Percentiles rank a stretch among this genome's conserved stretches.
phyloP scores from a whole-genome alignment of 2,329 filamentous ascomycete species.

The Paecilomyces niveus region DNA sequence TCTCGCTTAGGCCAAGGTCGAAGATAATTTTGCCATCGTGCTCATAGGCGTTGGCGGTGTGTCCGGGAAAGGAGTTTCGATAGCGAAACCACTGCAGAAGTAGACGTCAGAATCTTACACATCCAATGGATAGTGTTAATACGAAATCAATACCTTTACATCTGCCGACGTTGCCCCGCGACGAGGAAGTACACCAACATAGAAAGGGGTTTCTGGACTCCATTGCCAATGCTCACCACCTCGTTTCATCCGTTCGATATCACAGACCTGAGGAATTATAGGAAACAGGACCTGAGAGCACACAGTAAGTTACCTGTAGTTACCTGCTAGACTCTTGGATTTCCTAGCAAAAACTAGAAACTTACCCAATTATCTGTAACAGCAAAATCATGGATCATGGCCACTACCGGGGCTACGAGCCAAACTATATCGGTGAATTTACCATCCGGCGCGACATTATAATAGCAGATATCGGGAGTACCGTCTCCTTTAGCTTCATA shows the following conservation, averaged over 20 bases:
- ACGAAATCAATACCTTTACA: constrained; percentile 15
- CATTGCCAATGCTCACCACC: constrained; percentile 38
- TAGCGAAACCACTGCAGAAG: constrained; percentile 31
- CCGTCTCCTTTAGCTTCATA: constrained; percentile 39
- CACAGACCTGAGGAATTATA: constrained; percentile 27
- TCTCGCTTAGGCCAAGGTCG: constrained; percentile 29
- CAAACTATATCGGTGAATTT: constrained; percentile 25
- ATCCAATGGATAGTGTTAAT: background rate
- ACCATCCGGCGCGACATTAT: constrained; percentile 20
- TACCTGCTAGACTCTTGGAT: background rate
- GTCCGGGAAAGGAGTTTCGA: constrained; percentile 28
- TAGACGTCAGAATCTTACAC: background rate
- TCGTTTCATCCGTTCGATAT: constrained; percentile 30
- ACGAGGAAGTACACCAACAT: constrained; percentile 20
- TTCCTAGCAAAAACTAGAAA: background rate
- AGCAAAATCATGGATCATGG: constrained; percentile 38
- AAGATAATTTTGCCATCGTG: constrained; percentile 22
- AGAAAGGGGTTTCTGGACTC: constrained; percentile 23
- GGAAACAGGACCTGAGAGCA: constrained; percentile 26
- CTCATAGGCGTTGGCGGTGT: constrained; percentile 33
- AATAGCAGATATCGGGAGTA: constrained; percentile 33
- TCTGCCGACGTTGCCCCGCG: constrained; percentile 20
- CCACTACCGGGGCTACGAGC: constrained; percentile 28
- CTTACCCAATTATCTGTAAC: constrained; percentile 33
- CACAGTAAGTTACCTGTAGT: background rate